Base-by-base conservation (phyloP, 1,284 basidiomycete species). In the Rhodotorula sp. region DNA sequence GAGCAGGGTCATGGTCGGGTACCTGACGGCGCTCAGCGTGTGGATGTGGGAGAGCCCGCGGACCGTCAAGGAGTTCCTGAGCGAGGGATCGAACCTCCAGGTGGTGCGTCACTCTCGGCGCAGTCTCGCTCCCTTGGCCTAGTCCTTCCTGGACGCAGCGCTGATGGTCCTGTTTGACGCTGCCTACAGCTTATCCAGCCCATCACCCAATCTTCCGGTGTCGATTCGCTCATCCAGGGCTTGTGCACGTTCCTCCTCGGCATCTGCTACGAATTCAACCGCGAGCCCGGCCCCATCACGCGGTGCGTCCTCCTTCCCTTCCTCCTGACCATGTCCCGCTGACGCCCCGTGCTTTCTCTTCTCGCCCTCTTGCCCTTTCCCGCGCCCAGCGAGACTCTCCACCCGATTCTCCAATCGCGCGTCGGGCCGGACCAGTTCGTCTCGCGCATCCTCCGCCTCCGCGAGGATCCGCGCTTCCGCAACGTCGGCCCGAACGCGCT, bases 31-130 rank as follows among this genome's bases (percentile, higher is more conserved):
- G 59, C 84, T 99, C 32, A 86, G 88, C 27, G 91, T 92, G 65
- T 99, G 96, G 96, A 84, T 97, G n/a, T 97, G 94, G 94, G 94
- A 98, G 77, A 94, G 95, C 75, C 89, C 94, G 0, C 86, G 85
- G 65, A 90, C 91, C 0, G 93, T 97, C 58, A 86, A 89, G 67
- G 94, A 94, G 80, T 95, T 98, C 80, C 83, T 99, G 70, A 90
- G 91, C 65, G 87, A 88, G 79, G 91, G 92, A 19, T 91, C 94
- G 22, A 94, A 94, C 62, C 82, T 99, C 66, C 91, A 94, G 69
- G 88, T 94, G 76, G 94, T 96, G 81, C 80, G 91, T 87, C 0
- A 48, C 25, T 21, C 4, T 22, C 55, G 2, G 34, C 19, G 34
- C 21, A 12, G 32, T 12, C 34, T 50, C 34, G 46, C 27, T 7